Conservation (phyloP, 2,329 filamentous ascomycete genomes). For the Pestalotiopsis sp. region DNA sequence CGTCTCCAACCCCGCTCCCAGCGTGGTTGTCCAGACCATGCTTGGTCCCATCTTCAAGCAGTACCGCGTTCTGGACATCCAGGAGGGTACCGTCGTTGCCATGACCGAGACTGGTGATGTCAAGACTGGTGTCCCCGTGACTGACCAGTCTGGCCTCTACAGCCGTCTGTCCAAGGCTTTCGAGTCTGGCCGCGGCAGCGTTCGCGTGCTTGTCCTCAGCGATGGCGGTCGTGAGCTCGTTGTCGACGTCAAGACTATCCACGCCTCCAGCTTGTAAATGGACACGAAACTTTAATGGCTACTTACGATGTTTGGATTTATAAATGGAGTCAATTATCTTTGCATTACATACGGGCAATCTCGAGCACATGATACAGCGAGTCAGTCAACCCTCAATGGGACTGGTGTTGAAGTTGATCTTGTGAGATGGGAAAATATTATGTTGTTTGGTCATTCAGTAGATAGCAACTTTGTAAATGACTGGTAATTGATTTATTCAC, state of each 20-base stretch:
- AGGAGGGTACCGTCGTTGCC: constrained; percentile 82
- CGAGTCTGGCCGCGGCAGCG: constrained; percentile 87
- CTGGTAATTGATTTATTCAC: constrained; percentile 14
- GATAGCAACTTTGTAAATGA: constrained; percentile 18
- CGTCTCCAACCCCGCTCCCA: constrained; percentile 94
- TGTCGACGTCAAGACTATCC: constrained; percentile 98
- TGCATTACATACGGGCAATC: constrained; percentile 22
- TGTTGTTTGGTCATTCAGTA: constrained; percentile 10
- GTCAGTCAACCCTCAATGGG: background rate
- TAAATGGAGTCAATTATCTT: constrained; percentile 29
- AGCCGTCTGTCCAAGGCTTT: constrained; percentile 81
- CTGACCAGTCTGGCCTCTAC: constrained; percentile 93
- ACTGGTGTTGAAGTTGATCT: constrained; percentile 7
- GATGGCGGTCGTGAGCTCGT: constrained; percentile 92
- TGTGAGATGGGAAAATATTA: constrained; percentile 12
- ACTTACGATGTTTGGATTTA: constrained; percentile 29
- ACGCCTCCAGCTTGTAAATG: constrained; percentile 70
- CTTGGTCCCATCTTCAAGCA: constrained; percentile 99
- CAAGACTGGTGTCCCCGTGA: constrained; percentile 91
- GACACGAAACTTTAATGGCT: constrained; percentile 13
- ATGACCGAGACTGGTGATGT: constrained; percentile 99
- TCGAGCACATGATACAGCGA: constrained; percentile 5
- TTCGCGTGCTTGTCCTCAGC: constrained; percentile 94
- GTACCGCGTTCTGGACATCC: constrained; percentile 98
- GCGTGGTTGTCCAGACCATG: constrained; percentile 99